These are phyloP conservation scores for Nakaseomyces bracarensis DNA, from an alignment of 1,139 yeast species.

Conservation along the genomic window DNA sequence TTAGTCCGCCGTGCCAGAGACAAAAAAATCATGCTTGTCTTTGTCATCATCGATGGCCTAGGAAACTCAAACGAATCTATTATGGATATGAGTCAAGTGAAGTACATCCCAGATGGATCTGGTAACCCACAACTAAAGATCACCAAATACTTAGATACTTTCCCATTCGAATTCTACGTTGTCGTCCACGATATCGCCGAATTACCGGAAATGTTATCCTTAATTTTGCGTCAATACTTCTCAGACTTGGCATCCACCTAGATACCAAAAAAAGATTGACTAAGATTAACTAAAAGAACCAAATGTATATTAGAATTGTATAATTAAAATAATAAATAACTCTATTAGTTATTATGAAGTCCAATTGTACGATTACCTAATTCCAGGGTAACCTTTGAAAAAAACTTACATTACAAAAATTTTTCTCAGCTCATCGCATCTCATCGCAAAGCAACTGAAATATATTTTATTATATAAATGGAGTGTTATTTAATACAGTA, in stretches of 20 bases:
- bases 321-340: neutral
- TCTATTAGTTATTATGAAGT: no score
- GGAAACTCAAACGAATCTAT: conserved; percentile 70
- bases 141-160: conserved; percentile 77
- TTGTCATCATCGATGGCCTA: conserved; percentile 87
- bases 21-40: conserved; percentile 87
- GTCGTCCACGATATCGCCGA: conserved; percentile 85
- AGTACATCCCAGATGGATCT: conserved; percentile 57
- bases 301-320: conserved; percentile 4
- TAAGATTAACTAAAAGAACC: no score
- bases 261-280: neutral
- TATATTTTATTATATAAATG: no score
- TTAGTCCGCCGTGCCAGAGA: conserved; percentile 89
- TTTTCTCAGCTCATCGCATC: neutral
- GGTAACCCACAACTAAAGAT: conserved; percentile 73
- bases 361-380: no score
- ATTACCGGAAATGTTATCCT: conserved; percentile 83
- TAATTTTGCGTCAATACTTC: conserved; percentile 87
- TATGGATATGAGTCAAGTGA: conserved; percentile 90
- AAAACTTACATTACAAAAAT: no score
- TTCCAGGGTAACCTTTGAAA: neutral
- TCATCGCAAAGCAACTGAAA: no score
- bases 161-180: conserved; percentile 95
- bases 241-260: conserved; percentile 47
- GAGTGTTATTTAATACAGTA: no score